phyloP scores from a whole-genome alignment of 352 stramenopile species.

The Thalassiosira hispida region DNA sequence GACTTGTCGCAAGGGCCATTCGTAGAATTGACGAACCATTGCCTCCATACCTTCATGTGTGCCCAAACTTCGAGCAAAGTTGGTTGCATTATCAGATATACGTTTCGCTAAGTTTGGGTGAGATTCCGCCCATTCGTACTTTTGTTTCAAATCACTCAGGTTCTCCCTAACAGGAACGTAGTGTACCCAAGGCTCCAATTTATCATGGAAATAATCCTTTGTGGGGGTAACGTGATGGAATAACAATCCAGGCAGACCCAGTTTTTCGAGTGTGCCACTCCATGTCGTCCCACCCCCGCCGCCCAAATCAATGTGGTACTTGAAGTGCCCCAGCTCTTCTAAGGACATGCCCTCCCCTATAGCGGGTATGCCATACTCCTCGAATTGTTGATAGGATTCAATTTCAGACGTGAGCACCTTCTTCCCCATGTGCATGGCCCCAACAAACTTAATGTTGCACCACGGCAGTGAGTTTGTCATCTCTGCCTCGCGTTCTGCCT shows the following conservation, averaged over 20 bases:
- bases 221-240: slow-evolving; percentile 39
- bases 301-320: slow-evolving; percentile 59
- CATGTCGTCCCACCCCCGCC: slow-evolving; percentile 38
- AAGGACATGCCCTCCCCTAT: slow-evolving; percentile 25
- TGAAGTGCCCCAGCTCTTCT: slow-evolving; percentile 33
- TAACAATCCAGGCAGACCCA: slow-evolving; percentile 39
- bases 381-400: slow-evolving; percentile 26
- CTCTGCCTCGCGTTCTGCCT: slow-evolving; percentile 34
- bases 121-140: slow-evolving; percentile 63
- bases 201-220: slow-evolving; percentile 46
- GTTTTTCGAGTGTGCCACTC: slow-evolving; percentile 34
- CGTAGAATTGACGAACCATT: slow-evolving; percentile 21
- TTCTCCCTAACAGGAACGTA: slow-evolving; percentile 50
- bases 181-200: slow-evolving; percentile 37
- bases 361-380: slow-evolving; percentile 25
- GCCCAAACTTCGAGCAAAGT: slow-evolving; percentile 28
- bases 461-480: slow-evolving; percentile 24
- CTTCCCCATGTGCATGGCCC: background rate
- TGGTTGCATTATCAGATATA: slow-evolving; percentile 37
- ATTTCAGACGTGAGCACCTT: slow-evolving; percentile 7
- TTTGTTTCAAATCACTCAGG: slow-evolving; percentile 50
- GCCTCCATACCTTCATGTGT: slow-evolving; percentile 26
- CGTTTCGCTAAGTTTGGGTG: slow-evolving; percentile 41
- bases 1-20: slow-evolving; percentile 31
- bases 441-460: slow-evolving; percentile 46